Evolutionary conservation across 331 rosid genomes (phyloP), one percentile per base, ranked within the genome.

Genomic region (Quercus tomentella): DNA sequence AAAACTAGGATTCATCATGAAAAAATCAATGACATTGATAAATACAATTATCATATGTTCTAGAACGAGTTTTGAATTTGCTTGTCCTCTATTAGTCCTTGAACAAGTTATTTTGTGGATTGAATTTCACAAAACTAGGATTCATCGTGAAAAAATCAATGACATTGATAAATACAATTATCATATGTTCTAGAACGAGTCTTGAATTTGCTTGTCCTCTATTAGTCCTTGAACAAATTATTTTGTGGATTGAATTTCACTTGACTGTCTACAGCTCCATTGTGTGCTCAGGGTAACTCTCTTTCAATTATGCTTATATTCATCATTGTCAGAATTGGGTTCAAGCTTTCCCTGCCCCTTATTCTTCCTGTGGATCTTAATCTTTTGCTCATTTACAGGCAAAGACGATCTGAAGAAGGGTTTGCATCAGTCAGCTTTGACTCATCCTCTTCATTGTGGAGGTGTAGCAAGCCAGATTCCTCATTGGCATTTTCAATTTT

Each of bases 361-460:
- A 41, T 41, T 78, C 79, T 67, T 21, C 73, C 57, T 66, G 51
- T 51, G 63, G 49, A 33, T 31, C 10, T 82, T 26, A 35, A 49
- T 60, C 30, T 75, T 56, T 77, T 85, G 35, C 21, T 75, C 12
- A 56, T 82, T 66, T 15, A 28, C 92, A 93, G 98, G 84, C 56
- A 76, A 67, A 82, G 89, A 72, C 78, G 85, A 21, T 89, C 97
- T 41, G 70, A 82, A 23, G 89, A 89, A 57, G 81, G 84, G 65
- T 93, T 90, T 77, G 93, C 97, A 56, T 85, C 96, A 3, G 78
- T 90, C 43, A 82, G 91, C 66, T 9, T 89, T 35, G 84, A 79
- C 76, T 67, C 88, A 60, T 78, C 92, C 23, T 56, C 78, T 4
- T 65, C 86, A 17, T 33, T 58, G 11, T 26, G 82, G 90, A 81